Evolutionary conservation across 306 rosid genomes (phyloP), one percentile per base, ranked within the genome.

Genomic region (Castanea crenata): DNA sequence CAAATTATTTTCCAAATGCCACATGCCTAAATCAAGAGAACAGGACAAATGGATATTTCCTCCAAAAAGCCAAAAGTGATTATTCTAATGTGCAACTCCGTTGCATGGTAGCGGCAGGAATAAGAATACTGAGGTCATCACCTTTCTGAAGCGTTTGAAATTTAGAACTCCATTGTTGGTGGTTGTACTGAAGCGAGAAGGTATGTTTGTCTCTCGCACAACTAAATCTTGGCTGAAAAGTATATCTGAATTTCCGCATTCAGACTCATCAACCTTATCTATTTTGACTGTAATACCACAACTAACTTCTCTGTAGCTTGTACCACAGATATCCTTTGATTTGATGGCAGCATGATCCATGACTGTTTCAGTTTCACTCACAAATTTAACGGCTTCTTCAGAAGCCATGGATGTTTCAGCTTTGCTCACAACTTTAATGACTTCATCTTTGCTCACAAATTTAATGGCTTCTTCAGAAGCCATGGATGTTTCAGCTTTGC

Each of bases 111-210:
- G 5, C 16, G 38, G 18, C 54, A 63, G 10, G 18, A 55, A 81
- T 69, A 55, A 71, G 27, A 82, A 71, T 71, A 81, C 71, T n/a
- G 19, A 74, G 76, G 65, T 59, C 79, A 62, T 77, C 71, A 92
- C 99, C 97, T 94, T 94, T 82, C 91, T 87, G 81, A 94, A 92
- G 80, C 86, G 83, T 83, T 92, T 94, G 80, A 92, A 92, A 85
- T 91, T 86, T 67, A 90, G 76, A 76, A 70, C 80, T 52, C 84
- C 78, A 76, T 79, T 81, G 84, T 86, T 80, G 55, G 87, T 79
- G 73, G 85, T 77, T 74, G 84, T 74, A 71, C 69, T 69, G 59
- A 5, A 25, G 63, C 75, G 31, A 64, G 81, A 23, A 29, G 46
- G 80, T 38, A 21, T n/a, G 71, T 34, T 80, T 21, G 34, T 68